phyloP scores from a whole-genome alignment of 2,329 filamentous ascomycete species.

The Aspergillus sp. region DNA sequence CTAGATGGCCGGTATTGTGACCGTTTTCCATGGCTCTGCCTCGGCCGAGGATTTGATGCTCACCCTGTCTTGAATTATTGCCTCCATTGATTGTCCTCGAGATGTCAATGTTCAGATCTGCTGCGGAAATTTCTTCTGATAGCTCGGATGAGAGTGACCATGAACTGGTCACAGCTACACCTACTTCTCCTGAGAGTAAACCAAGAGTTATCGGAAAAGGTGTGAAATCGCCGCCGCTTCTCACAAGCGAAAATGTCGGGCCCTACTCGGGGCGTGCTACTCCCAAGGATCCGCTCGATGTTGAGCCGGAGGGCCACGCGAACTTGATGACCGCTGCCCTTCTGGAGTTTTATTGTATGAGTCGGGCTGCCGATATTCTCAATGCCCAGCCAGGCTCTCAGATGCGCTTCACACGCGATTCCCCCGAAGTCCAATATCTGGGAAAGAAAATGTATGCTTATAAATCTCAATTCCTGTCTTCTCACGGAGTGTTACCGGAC shows the following conservation, averaged over 20 bases:
- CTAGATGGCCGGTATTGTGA: slow-evolving; percentile 4
- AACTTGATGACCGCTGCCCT: slow-evolving; percentile 44
- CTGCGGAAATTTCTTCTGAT: slow-evolving; percentile 36
- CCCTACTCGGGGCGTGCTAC: slow-evolving; percentile 5
- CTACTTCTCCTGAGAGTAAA: not conserved
- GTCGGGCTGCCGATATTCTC: slow-evolving; percentile 43
- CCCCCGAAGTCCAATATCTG: slow-evolving; percentile 41
- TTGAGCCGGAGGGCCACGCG: slow-evolving; percentile 36
- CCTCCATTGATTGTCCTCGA: slow-evolving; percentile 6
- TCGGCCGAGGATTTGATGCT: not conserved
- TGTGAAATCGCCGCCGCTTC: slow-evolving; percentile 1
- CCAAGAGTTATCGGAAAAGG: slow-evolving; percentile 4
- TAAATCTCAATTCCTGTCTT: slow-evolving; percentile 42
- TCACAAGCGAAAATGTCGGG: slow-evolving; percentile 4
- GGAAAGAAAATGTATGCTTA: slow-evolving; percentile 41
- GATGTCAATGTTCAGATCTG: slow-evolving; percentile 42
- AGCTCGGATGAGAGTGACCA: slow-evolving; percentile 24
- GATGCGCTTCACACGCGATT: slow-evolving; percentile 37
- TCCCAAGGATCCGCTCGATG: slow-evolving; percentile 23
- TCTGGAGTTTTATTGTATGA: slow-evolving; percentile 45
- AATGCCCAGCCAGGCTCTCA: slow-evolving; percentile 37
- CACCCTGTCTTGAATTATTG: not conserved
- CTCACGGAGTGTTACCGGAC: slow-evolving; percentile 39
- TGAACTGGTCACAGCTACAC: slow-evolving; percentile 8
- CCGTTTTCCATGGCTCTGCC: not conserved